These are phyloP conservation scores for Seminavis robusta DNA, from an alignment of 108 stramenopile genomes.

Conservation along the genomic window DNA sequence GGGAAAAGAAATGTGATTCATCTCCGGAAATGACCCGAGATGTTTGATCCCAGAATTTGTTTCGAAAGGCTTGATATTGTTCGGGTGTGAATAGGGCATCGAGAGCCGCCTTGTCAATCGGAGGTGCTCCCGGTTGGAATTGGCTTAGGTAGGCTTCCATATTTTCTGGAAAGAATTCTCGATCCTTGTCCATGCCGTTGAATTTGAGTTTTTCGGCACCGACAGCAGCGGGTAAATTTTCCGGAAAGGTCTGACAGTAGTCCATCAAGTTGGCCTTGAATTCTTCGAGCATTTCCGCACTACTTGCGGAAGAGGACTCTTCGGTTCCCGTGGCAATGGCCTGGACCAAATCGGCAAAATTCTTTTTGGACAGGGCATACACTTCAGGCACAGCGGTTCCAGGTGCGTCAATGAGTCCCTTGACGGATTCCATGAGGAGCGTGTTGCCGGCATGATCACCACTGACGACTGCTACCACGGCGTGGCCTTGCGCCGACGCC, in stretches of 20 bases:
- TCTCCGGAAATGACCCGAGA: conserved; percentile 76
- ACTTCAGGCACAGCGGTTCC: conserved; percentile 79
- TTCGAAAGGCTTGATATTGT: conserved; percentile 76
- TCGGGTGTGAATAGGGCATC: conserved; percentile 66
- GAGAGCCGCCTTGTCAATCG: conserved; percentile 55
- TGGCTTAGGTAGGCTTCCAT: conserved; percentile 77
- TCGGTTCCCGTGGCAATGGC: conserved; percentile 57
- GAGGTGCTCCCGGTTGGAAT: conserved; percentile 66
- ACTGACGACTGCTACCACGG: conserved; percentile 80
- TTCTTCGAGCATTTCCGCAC: conserved; percentile 49
- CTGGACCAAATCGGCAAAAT: conserved; percentile 68
- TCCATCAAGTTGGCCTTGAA: conserved; percentile 72
- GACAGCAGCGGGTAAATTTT: conserved; percentile 73
- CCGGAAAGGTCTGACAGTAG: conserved; percentile 62
- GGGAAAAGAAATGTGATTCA: conserved; percentile 60
- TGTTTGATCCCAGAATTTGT: conserved; percentile 76
- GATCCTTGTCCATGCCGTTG: conserved; percentile 78
- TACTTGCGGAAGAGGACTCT: conserved; percentile 20
- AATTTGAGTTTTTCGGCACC: conserved; percentile 57
- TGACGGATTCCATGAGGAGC: conserved; percentile 71
- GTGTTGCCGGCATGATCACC: conserved; percentile 73
- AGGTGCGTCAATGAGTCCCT: conserved; percentile 70
- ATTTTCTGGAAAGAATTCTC: conserved; percentile 65
- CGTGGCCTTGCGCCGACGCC: conserved; percentile 43
- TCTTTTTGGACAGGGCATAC: conserved; percentile 73